phyloP scores from a whole-genome alignment of 768 basidiomycete species.

The Tricholoma saponaceum region DNA sequence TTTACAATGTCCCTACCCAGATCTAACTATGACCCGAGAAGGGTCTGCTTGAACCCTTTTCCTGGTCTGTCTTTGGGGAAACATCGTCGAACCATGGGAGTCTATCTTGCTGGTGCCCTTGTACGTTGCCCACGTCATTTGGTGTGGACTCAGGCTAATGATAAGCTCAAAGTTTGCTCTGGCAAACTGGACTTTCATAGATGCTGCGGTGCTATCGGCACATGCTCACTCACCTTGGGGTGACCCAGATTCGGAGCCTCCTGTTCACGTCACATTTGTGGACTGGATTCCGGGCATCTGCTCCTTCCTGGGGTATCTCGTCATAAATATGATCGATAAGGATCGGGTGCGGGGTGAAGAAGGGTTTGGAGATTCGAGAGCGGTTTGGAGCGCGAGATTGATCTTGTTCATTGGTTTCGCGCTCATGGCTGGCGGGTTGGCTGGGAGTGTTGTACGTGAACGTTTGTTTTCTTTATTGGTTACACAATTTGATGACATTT shows the following conservation, averaged over 20 bases:
- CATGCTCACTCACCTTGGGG: slow-evolving; percentile 77
- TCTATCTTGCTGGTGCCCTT: slow-evolving; percentile 89
- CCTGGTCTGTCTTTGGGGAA: slow-evolving; percentile 72
- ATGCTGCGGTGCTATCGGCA: slow-evolving; percentile 86
- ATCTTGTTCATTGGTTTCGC: slow-evolving; percentile 95
- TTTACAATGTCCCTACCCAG: slow-evolving; percentile 57
- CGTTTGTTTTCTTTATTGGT: background rate
- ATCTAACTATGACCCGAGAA: slow-evolving; percentile 77
- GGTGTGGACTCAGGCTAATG: background rate
- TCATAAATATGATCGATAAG: slow-evolving; percentile 95
- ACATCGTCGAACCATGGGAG: slow-evolving; percentile 78
- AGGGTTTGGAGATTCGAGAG: slow-evolving; percentile 73
- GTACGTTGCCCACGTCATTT: slow-evolving; percentile 44
- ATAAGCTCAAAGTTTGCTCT: slow-evolving; percentile 72
- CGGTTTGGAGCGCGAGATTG: slow-evolving; percentile 88
- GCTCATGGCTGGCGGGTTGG: slow-evolving; percentile 94
- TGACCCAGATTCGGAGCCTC: slow-evolving; percentile 57
- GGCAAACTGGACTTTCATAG: slow-evolving; percentile 93
- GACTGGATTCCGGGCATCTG: slow-evolving; percentile 99
- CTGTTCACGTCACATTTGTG: slow-evolving; percentile 80
- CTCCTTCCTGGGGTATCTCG: slow-evolving; percentile 86
- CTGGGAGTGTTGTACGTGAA: slow-evolving; percentile 85
- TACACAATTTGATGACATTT: background rate
- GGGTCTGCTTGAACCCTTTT: slow-evolving; percentile 86
- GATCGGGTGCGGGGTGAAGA: slow-evolving; percentile 79